Base-by-base conservation (phyloP, 352 stramenopile genomes). In the Phytophthora hybrid region DNA sequence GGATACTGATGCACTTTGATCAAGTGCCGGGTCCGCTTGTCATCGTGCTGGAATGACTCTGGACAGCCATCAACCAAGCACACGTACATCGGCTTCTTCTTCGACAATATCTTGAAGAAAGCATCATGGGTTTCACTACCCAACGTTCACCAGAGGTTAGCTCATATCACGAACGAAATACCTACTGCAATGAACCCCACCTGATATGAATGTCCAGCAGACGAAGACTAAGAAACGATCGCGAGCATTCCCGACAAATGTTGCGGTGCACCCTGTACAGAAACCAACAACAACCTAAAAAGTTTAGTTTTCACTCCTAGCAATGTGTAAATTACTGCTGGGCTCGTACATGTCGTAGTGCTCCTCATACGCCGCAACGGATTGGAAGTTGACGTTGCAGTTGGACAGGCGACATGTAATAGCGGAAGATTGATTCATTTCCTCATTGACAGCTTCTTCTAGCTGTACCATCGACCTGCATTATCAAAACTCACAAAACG, bases 91-190 rank as follows among this genome's bases (percentile, higher is more conserved):
- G 81, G 80, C 62, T 89, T 81, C 29, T 83, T 84, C 72, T 87
- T 88, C 21, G 81, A 82, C 37, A 91, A 56, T 46, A 91, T 75
- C 56, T 83, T 81, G 74, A 91, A 91, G 59, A 85, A 91, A 55
- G 83, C 80, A 65, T 91, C 83, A 59, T 91, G 83, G 49, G 69
- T 88, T 73, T 91, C 83, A 72, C 83, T 89, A 63, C 32, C 21
- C 34, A 59, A 31, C 4, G 29, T 31, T 31, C 29, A 31, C 29
- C 29, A 31, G 29, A 31, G 29, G 29, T 31, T 31, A 31, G 29
- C 29, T 31, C 29, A 1, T 31, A 0, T 31, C 29, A 31, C 29
- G 29, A 7, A 31, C 4, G 29, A 31, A 31, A 31, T 1, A 31
- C 7, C 29, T 31, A n/a, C 10, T 3, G 44, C 18, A 23, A 19